Base-by-base conservation (phyloP, 805 yeast genomes). In the Monosporozyma solicola region DNA sequence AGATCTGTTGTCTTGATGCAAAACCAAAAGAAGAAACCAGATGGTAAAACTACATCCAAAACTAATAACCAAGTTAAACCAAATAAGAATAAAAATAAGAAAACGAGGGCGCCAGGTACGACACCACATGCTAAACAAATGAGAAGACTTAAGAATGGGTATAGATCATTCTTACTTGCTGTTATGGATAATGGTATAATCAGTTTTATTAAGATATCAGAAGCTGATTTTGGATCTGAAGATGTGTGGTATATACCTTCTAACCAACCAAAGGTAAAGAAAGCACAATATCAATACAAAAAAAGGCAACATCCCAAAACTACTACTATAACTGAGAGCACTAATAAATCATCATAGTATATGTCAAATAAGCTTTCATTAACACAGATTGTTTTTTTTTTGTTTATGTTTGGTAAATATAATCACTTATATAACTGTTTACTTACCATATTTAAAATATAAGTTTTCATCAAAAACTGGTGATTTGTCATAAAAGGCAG, bases 171-270 rank as follows among this genome's bases (percentile, higher is more conserved):
- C 5, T 67, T 87, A 3, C 45, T 73, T n/a, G 96, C 95, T 0
- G 72, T 84, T 1, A 80, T 88, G 5, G 94, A 87, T 63, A 75
- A 80, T 59, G 96, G 96, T 0, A 74, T 87, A 5, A 76, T 87
- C 16, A 85, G 83, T 61, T 87, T 85, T 61, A 72, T 80, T n/a
- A 72, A 71, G 47, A 59, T 83, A 20, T 64, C 78, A 5, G 79
- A 78, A 56, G 75, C 79, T 6, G 78, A 77, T 56, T 82, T 83
- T 53, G 66, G 66, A 9, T 56, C 64, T 15, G 72, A 69, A 54
- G 61, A 67, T 47, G 68, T 70, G 3, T 69, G 68, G 69, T 69
- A 60, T 56, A 55, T 50, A 2, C 61, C 70, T 3, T 41, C 54
- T 15, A 48, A 46, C 16, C 29, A 22, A 13, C 24, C 41, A 46